Conservation (phyloP, 345 rosid species). For the Salix caprea region DNA sequence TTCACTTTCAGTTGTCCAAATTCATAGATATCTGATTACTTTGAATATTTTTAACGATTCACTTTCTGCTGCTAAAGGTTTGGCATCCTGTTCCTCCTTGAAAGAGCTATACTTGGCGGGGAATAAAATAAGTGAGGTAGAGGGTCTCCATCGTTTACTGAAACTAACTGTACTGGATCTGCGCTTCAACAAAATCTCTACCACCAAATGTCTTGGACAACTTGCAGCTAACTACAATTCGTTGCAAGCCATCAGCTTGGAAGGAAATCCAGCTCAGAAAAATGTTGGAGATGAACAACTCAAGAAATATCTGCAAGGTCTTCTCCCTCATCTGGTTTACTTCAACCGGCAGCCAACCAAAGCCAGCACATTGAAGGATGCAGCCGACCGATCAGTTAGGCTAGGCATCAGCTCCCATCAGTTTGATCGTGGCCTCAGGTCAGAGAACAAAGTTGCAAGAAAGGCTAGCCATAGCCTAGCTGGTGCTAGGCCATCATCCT, state of each 20-base stretch:
- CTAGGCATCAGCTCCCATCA: conserved; percentile 57
- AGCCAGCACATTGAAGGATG: conserved; percentile 49
- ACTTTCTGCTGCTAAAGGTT: conserved; percentile 36
- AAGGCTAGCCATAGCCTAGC: conserved; percentile 52
- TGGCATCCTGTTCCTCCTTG: conserved; percentile 91
- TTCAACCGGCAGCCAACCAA: conserved; percentile 74
- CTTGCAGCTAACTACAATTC: conserved; percentile 94
- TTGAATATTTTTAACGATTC: neutral
- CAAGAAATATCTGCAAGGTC: conserved; percentile 71
- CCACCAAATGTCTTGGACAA: conserved; percentile 80
- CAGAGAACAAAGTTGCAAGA: conserved; percentile 56
- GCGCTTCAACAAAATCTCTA: conserved; percentile 85
- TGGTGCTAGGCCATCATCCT: conserved; percentile 35
- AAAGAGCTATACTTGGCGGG: conserved; percentile 95
- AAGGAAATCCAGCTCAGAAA: conserved; percentile 96
- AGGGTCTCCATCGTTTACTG: conserved; percentile 92
- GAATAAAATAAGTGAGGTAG: conserved; percentile 85
- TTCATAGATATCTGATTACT: too few relatives aligned
- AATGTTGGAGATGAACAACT: conserved; percentile 94
- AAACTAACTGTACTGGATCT: conserved; percentile 78
- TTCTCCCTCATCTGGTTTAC: conserved; percentile 75
- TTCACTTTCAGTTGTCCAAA: conserved; percentile 15
- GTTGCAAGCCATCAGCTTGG: conserved; percentile 90
- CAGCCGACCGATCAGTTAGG: conserved; percentile 57
- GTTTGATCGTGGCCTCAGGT: conserved; percentile 55